Evolutionary conservation across 2,329 filamentous ascomycete species (phyloP), one percentile per base, ranked within the genome.

Genomic region (Colletotrichum sp.): DNA sequence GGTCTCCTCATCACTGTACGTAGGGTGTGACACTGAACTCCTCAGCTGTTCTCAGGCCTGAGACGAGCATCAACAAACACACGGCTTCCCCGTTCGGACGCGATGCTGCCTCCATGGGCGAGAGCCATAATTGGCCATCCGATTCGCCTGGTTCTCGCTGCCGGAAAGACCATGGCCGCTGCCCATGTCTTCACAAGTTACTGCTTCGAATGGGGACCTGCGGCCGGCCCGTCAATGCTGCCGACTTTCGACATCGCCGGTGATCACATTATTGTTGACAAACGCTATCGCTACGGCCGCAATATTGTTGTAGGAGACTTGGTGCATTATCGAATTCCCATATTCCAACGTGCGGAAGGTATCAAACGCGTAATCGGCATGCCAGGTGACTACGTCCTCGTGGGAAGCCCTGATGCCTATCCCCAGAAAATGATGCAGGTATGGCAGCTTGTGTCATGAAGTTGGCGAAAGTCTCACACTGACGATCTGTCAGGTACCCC

Each of bases 191-290:
- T 89, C 75, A 84, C 82, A 81, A 89, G 91, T 59, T 93, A 97
- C 85, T 86, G 91, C 80, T 91, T 92, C 85, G 19, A 88, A 88
- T 77, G 80, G 78, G 89, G 90, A 25, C 84, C 87, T 6, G 92
- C 92, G 19, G 87, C 88, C 30, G 96, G 96, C 3, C 92, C 95
- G 5, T 96, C 94, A 22, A 98, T 98, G 97, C 90, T 97, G 67
- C 96, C 96, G 9, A 98, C 95, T 0, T 92, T 98, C 76, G 88
- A 89, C 28, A 88, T 92, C 2, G 84, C 88, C 11, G 93, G 93
- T 72, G 94, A 96, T 81, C 92, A 88, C 83, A 88, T 96, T 63
- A 83, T 96, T 15, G 90, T 95, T 69, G 92, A 92, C 75, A 92
- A 92, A 79, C 86, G 88, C n/a, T 90, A 93, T 84, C 91, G 93